Percentiles rank a stretch among this genome's conserved stretches.
phyloP scores from a whole-genome alignment of 2,329 filamentous ascomycete species.

The Pseudogymnoascus sp. region DNA sequence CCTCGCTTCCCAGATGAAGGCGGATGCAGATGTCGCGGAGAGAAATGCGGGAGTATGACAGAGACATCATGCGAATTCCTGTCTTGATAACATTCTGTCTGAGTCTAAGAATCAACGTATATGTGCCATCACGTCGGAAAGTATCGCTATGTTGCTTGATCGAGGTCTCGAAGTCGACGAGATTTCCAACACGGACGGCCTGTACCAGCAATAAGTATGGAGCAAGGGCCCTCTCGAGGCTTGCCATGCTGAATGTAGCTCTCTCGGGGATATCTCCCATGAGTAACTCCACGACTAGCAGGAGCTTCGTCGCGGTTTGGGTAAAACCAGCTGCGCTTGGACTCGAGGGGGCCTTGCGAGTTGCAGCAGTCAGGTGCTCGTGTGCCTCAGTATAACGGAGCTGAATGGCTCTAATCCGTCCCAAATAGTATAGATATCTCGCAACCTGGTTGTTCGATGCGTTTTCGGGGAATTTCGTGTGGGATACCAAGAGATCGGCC shows the following conservation, averaged over 20 bases:
- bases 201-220: conserved; percentile 93
- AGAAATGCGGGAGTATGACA: conserved; percentile 95
- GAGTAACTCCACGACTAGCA: conserved; percentile 89
- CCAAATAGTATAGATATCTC: conserved; percentile 93
- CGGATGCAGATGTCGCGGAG: conserved; percentile 95
- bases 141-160: conserved; percentile 73
- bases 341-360: conserved; percentile 87
- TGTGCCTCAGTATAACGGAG: conserved; percentile 95
- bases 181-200: conserved; percentile 90
- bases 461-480: conserved; percentile 89
- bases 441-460: conserved; percentile 98
- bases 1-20: conserved; percentile 85
- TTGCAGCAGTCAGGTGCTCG: conserved; percentile 85
- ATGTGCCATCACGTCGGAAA: conserved; percentile 90
- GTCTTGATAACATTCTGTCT: conserved; percentile 99
- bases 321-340: conserved; percentile 87
- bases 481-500: conserved; percentile 88
- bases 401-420: conserved; percentile 92
- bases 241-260: conserved; percentile 82
- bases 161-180: conserved; percentile 84
- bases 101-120: conserved; percentile 87
- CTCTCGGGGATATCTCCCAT: conserved; percentile 99
- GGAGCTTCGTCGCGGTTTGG: conserved; percentile 90
- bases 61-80: conserved; percentile 96
- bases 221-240: conserved; percentile 76